Conservation (phyloP, 176 grass and related monocot species). For the Oryza brachyantha region DNA sequence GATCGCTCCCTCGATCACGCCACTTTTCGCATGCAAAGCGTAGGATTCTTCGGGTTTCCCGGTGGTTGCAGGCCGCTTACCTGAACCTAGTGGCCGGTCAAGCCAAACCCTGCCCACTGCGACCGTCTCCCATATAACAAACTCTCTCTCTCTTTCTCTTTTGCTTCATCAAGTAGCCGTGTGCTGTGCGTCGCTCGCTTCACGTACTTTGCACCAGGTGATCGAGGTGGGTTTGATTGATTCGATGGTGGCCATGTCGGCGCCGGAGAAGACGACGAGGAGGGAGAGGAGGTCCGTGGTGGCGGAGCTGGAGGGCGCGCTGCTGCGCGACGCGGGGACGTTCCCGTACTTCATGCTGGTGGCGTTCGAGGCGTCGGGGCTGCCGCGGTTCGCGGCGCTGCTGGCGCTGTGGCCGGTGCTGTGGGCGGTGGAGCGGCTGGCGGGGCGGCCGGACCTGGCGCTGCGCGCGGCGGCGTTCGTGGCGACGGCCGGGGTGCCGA, state of each 20-base stretch:
- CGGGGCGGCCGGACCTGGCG: neutral
- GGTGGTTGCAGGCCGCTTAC: slow-evolving; percentile 45
- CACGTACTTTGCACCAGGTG: neutral
- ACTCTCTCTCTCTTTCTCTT: neutral
- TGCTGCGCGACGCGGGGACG: slow-evolving; percentile 43
- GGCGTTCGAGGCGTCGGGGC: slow-evolving; percentile 70
- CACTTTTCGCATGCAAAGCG: neutral
- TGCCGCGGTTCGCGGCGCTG: slow-evolving; percentile 53
- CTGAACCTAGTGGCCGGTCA: slow-evolving; percentile 27
- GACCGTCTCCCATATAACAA: neutral
- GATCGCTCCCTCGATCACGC: neutral
- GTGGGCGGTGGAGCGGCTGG: slow-evolving; percentile 9
- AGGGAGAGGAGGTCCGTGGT: slow-evolving; percentile 24
- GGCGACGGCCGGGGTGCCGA: slow-evolving; percentile 44
- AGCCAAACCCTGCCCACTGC: slow-evolving; percentile 46
- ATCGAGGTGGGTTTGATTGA: neutral
- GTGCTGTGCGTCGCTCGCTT: too few species aligned
- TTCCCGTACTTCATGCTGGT: slow-evolving; percentile 90
- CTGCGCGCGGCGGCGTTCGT: slow-evolving; percentile 47
- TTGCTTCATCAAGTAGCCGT: neutral
- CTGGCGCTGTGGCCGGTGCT: slow-evolving; percentile 63
- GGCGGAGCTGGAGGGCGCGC: slow-evolving; percentile 73
- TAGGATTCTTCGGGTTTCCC: neutral
- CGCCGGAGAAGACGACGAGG: neutral
- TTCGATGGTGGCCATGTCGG: neutral